Conservation (phyloP, 1,284 basidiomycete species). For the Apiotrichum akiyoshidainum region DNA sequence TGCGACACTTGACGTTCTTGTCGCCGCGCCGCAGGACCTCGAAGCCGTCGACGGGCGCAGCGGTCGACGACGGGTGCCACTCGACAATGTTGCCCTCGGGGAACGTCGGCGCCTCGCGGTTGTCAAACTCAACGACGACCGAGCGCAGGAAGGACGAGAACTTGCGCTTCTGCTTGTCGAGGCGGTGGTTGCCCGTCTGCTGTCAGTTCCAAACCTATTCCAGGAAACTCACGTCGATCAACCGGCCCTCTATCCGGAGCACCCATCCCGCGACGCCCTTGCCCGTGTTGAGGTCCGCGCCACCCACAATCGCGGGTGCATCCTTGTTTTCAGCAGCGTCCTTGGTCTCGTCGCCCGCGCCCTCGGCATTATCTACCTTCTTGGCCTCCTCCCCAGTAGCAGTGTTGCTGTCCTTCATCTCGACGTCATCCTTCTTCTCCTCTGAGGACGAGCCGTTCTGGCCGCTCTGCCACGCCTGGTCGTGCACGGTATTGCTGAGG, state of each 20-base stretch:
- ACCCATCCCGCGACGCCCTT: slow-evolving; percentile 87
- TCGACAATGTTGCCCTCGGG: slow-evolving; percentile 60
- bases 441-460: slow-evolving; percentile 32
- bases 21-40: slow-evolving; percentile 81
- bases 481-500: slow-evolving; percentile 79
- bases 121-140: slow-evolving; percentile 78
- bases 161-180: slow-evolving; percentile 70
- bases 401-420: slow-evolving; percentile 10
- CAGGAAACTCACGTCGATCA: slow-evolving; percentile 58
- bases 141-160: slow-evolving; percentile 83
- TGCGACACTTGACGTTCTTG: slow-evolving; percentile 68
- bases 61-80: slow-evolving; percentile 58
- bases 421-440: slow-evolving; percentile 5
- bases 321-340: slow-evolving; percentile 1
- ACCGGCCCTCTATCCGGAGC: slow-evolving; percentile 79
- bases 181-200: slow-evolving; percentile 57
- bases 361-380: not conserved
- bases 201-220: not conserved
- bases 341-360: not conserved
- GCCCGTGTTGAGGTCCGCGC: slow-evolving; percentile 58
- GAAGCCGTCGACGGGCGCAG: slow-evolving; percentile 77
- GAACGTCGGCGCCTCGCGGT: slow-evolving; percentile 72
- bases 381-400: not conserved
- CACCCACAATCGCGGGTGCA: not conserved
- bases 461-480: slow-evolving; percentile 73